Evolutionary conservation across 495 filamentous ascomycete genomes (phyloP).

Genomic region (Cetradonia linearis): DNA sequence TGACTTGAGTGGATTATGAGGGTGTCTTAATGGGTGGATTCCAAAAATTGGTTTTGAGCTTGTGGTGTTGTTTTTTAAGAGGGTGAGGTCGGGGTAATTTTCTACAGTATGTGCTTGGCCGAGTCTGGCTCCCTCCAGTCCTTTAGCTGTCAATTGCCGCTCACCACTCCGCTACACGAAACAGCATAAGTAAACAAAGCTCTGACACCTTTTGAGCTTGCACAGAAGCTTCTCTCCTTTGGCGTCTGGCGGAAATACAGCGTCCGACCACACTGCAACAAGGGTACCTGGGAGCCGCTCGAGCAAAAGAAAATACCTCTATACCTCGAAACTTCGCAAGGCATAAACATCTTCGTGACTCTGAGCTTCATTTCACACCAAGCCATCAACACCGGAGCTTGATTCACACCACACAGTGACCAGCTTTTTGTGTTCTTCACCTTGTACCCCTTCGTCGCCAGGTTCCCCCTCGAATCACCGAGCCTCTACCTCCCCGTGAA

Average conservation of each 20-base stretch:
- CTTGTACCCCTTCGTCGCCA: conserved; percentile 4
- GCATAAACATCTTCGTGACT: not conserved
- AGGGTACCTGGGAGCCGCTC: conserved; percentile 10
- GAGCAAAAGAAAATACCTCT: not conserved
- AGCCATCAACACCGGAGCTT: not conserved
- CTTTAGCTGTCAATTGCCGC: conserved; percentile 8
- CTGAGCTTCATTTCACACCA: not conserved
- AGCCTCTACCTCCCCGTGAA: not conserved
- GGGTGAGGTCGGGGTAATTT: not conserved
- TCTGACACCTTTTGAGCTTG: conserved; percentile 7
- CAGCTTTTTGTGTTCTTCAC: conserved; percentile 2
- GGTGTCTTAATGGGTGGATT: no score
- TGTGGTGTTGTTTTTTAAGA: not conserved
- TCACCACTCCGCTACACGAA: not conserved
- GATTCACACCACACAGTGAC: not conserved
- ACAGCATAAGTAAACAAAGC: not conserved
- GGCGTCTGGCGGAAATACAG: not conserved
- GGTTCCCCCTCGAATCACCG: not conserved
- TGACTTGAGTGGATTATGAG: no score
- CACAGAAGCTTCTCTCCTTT: conserved; percentile 1
- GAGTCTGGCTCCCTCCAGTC: no score
- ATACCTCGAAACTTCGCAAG: not conserved
- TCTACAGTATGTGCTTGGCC: conserved; percentile 13
- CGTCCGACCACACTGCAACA: conserved; percentile 12
- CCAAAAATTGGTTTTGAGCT: no score